These are phyloP conservation scores for Citrus trifoliata DNA, from an alignment of 345 rosid genomes.

Conservation along the genomic window DNA sequence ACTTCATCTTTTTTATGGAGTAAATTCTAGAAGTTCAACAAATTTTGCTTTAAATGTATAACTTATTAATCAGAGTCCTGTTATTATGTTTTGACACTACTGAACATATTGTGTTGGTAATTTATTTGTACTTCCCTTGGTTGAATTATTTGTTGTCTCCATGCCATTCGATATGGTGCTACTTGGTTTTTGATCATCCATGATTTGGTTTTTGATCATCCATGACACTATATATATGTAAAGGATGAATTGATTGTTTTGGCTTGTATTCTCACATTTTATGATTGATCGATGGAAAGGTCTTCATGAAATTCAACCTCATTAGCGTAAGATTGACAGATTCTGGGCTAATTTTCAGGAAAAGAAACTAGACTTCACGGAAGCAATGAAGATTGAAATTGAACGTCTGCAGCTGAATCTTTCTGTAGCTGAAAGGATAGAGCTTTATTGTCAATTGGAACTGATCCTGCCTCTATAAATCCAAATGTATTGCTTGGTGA, in stretches of 20 bases:
- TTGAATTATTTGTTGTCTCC: not conserved
- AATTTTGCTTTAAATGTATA: not conserved
- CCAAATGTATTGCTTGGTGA: constrained; percentile 75
- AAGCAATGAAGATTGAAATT: constrained; percentile 91
- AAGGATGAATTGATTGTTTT: constrained; percentile 1
- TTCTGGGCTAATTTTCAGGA: constrained; percentile 43
- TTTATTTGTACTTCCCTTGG: constrained; percentile 1
- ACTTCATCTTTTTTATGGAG: not conserved
- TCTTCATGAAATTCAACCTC: constrained; percentile 11
- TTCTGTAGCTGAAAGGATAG: constrained; percentile 98
- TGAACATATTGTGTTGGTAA: not conserved
- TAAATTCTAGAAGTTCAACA: not conserved
- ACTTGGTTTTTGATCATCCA: not conserved
- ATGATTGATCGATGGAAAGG: not conserved
- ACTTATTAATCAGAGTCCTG: not conserved
- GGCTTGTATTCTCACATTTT: not conserved
- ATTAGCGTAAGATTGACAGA: constrained; percentile 10
- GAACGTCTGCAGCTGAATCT: constrained; percentile 85
- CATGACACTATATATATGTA: constrained; percentile 17
- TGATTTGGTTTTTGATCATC: not conserved
- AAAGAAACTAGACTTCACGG: constrained; percentile 56
- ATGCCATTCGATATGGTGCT: not conserved
- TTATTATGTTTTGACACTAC: constrained; percentile 4
- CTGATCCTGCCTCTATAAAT: constrained; percentile 88
- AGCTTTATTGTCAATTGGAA: constrained; percentile 80